Evolutionary conservation across 352 stramenopile genomes (phyloP).

Genomic region (Blastocystis sp.): DNA sequence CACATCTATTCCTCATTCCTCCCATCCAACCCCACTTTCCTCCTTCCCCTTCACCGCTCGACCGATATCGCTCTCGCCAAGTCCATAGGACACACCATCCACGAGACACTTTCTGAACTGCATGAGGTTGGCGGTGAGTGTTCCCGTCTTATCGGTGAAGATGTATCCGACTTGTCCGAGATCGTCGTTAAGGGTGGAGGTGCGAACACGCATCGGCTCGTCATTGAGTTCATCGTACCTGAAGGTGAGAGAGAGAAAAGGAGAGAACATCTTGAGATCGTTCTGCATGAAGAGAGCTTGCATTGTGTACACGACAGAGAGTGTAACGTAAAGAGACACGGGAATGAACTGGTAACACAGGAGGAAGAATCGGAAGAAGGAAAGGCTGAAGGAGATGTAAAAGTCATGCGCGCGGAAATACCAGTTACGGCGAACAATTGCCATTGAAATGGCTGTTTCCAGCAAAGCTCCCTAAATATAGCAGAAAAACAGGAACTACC

Average conservation of each 20-base stretch:
- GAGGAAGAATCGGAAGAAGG: constrained; percentile 75
- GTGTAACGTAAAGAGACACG: constrained; percentile 88
- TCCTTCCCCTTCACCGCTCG: constrained; percentile 62
- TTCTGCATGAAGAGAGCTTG: constrained; percentile 84
- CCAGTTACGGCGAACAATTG: constrained; percentile 62
- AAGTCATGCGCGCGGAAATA: constrained; percentile 61
- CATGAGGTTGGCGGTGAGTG: constrained; percentile 97
- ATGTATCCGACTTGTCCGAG: constrained; percentile 92
- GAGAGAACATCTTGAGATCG: constrained; percentile 80
- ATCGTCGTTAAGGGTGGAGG: constrained; percentile 82
- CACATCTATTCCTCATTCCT: not conserved
- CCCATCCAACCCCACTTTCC: not conserved
- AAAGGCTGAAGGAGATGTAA: not conserved
- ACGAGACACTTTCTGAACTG: constrained; percentile 84
- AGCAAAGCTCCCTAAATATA: constrained; percentile 65
- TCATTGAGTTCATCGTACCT: constrained; percentile 64
- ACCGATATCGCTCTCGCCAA: constrained; percentile 72
- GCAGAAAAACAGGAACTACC: constrained; percentile 58
- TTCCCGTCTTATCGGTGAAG: constrained; percentile 98
- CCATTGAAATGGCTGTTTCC: constrained; percentile 66
- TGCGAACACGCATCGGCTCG: constrained; percentile 63
- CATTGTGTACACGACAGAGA: constrained; percentile 85
- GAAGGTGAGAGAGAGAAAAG: too few species aligned
- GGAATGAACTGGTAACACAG: constrained; percentile 91
- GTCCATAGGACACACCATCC: constrained; percentile 74